These are phyloP conservation scores for Elaeis guineensis DNA, from an alignment of 176 grass and related monocot species.

Conservation along the genomic window DNA sequence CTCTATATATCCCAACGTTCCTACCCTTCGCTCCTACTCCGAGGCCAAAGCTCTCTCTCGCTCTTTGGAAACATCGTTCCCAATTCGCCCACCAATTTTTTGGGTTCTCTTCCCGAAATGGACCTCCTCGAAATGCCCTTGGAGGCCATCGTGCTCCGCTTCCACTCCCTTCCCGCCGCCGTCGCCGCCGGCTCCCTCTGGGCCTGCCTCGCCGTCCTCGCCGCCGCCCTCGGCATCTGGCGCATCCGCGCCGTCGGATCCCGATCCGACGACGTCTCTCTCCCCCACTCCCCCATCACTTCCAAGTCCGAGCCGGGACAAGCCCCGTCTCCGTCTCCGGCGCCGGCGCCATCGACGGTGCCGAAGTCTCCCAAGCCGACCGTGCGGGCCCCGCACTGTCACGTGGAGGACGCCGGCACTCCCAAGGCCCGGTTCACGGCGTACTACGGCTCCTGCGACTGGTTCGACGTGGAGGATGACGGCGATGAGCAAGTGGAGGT, in stretches of 20 bases:
- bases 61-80: no score
- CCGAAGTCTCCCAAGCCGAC: not conserved
- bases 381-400: not conserved
- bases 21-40: not conserved
- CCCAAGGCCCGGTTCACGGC: constrained; percentile 54
- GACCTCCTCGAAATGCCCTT: constrained; percentile 51
- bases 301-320: not conserved
- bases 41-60: no score
- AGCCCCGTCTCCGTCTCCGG: no score
- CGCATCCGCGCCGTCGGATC: constrained; percentile 28
- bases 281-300: not conserved
- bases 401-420: constrained; percentile 4
- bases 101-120: constrained; percentile 21
- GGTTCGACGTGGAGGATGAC: constrained; percentile 6
- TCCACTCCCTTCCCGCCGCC: constrained; percentile 39
- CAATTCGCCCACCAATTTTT: no score
- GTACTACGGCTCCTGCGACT: constrained; percentile 38
- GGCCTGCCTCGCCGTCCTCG: constrained; percentile 46
- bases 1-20: not conserved
- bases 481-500: constrained; percentile 12
- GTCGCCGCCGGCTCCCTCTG: constrained; percentile 26
- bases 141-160: constrained; percentile 46
- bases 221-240: constrained; percentile 65
- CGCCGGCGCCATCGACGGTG: not conserved
- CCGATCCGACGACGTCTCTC: not conserved